phyloP scores from a whole-genome alignment of 768 basidiomycete species.

The Macrolepiota albuminosa region DNA sequence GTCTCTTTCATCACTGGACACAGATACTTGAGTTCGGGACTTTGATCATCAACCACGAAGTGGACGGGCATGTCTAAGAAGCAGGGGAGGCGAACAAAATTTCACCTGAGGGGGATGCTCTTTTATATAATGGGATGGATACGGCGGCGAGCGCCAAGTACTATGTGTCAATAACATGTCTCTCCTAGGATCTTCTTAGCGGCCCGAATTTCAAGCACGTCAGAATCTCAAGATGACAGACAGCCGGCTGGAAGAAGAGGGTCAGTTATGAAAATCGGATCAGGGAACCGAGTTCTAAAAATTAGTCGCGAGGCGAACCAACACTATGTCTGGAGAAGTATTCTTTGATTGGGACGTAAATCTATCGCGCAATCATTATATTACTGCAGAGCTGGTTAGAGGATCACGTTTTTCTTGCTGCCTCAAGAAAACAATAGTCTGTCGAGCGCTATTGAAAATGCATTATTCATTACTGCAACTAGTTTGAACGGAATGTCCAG shows the following conservation, averaged over 20 bases:
- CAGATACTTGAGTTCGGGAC: constrained; percentile 29
- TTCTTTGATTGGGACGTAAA: background rate
- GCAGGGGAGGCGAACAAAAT: background rate
- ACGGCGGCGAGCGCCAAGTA: background rate
- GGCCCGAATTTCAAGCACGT: background rate
- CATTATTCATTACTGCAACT: background rate
- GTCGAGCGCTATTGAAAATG: constrained; percentile 6
- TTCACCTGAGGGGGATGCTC: background rate
- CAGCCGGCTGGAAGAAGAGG: background rate
- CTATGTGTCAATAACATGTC: background rate
- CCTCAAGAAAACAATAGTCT: constrained; percentile 14
- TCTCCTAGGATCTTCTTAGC: background rate
- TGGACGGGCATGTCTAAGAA: constrained; percentile 14
- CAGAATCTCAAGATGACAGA: background rate
- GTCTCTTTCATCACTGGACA: constrained; percentile 29
- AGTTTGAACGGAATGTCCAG: background rate
- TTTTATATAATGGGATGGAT: background rate
- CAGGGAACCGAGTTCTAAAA: background rate
- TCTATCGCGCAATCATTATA: background rate
- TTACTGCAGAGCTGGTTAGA: constrained; percentile 4
- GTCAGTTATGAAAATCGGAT: background rate
- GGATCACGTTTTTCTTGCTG: background rate
- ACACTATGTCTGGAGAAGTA: background rate
- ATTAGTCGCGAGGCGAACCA: background rate
- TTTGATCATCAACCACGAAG: constrained; percentile 36